Evolutionary conservation across 208 protist species (phyloP).

Genomic region (Sergeia podlipaevii): DNA sequence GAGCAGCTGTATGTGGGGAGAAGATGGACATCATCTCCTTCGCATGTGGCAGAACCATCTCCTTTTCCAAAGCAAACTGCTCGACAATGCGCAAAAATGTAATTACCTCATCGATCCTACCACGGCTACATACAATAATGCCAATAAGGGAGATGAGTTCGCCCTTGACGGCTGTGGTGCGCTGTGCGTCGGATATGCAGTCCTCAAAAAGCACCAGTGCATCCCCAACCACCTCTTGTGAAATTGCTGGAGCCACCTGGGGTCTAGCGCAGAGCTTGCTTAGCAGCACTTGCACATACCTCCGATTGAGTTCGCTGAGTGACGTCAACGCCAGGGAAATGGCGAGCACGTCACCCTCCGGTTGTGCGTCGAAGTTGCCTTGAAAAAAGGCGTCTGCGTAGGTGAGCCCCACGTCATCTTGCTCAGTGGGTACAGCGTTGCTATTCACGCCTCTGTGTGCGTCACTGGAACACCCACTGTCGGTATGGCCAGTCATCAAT

Average conservation of each 20-base stretch:
- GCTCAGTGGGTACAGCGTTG: neutral
- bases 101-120: slow-evolving; percentile 56
- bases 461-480: neutral
- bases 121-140: slow-evolving; percentile 46
- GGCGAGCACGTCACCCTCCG: slow-evolving; percentile 8
- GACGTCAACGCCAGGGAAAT: slow-evolving; percentile 11
- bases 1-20: slow-evolving; percentile 20
- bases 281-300: slow-evolving; percentile 21
- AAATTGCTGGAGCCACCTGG: slow-evolving; percentile 18
- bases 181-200: slow-evolving; percentile 16
- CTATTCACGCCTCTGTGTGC: neutral
- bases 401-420: neutral
- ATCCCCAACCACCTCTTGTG: slow-evolving; percentile 18
- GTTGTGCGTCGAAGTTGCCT: neutral
- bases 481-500: neutral
- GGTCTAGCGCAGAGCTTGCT: slow-evolving; percentile 21
- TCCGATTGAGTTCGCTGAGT: slow-evolving; percentile 5
- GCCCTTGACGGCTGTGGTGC: slow-evolving; percentile 19
- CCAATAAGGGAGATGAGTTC: slow-evolving; percentile 53
- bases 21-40: slow-evolving; percentile 46
- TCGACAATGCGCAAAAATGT: slow-evolving; percentile 60
- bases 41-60: slow-evolving; percentile 33
- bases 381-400: neutral
- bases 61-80: slow-evolving; percentile 15
- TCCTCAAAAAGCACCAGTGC: slow-evolving; percentile 24